Evolutionary conservation across 2,329 filamentous ascomycete species (phyloP).

Genomic region (Talaromyces islandicus): DNA sequence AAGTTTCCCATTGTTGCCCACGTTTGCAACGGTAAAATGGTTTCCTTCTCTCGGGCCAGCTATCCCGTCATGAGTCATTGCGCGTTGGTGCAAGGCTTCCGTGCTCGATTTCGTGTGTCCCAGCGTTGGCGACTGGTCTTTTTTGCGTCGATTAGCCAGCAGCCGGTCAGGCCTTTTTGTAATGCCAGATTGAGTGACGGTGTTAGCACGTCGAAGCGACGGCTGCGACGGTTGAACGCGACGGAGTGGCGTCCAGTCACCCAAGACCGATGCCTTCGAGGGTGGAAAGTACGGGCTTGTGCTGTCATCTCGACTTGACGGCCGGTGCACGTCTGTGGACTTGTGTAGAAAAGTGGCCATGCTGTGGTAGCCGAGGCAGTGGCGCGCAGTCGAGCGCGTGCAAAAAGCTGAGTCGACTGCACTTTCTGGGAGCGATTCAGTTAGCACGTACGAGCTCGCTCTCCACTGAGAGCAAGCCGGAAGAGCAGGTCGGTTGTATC

Average conservation of each 20-base stretch:
- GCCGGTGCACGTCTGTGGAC: not conserved
- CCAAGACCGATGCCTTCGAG: conserved; percentile 11
- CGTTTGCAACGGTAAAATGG: conserved; percentile 74
- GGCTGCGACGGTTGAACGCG: conserved; percentile 16
- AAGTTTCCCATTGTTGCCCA: conserved; percentile 76
- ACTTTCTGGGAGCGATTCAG: not conserved
- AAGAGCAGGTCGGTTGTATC: not conserved
- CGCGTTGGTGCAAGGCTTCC: conserved; percentile 42
- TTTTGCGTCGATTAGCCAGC: conserved; percentile 25
- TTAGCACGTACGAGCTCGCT: not conserved
- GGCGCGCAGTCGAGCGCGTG: not conserved
- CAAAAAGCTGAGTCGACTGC: not conserved
- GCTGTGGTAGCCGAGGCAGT: not conserved
- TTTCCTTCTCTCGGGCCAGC: conserved; percentile 60
- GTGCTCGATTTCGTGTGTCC: conserved; percentile 46
- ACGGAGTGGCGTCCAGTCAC: conserved; percentile 9
- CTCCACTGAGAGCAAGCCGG: conserved; percentile 5
- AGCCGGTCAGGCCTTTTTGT: conserved; percentile 20
- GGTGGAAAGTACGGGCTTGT: not conserved
- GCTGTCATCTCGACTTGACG: not conserved
- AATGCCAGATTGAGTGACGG: conserved; percentile 29
- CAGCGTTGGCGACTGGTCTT: conserved; percentile 29
- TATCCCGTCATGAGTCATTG: conserved; percentile 49
- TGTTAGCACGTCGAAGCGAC: conserved; percentile 32
- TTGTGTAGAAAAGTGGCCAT: conserved; percentile 4